Evolutionary conservation across 179 eudicot genomes (phyloP).

Genomic region (Beta corolliflora): DNA sequence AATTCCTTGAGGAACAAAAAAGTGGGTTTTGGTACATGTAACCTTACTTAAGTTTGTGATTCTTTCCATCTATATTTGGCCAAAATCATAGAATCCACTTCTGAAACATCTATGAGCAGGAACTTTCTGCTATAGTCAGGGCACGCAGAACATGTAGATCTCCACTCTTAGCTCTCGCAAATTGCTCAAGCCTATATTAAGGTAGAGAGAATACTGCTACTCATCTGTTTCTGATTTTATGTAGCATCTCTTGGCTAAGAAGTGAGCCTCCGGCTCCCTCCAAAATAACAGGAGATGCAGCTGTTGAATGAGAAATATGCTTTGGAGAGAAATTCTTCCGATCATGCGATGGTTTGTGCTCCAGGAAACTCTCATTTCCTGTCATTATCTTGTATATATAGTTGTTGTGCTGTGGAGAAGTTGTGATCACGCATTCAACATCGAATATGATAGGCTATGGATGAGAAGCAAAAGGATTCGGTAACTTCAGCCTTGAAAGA

Average conservation of each 20-base stretch:
- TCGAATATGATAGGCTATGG: constrained; percentile 63
- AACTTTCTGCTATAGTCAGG: constrained; percentile 53
- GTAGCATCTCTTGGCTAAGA: constrained; percentile 10
- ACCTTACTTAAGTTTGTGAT: constrained; percentile 12
- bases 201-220: constrained; percentile 39
- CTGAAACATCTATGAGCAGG: constrained; percentile 48
- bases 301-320: constrained; percentile 77
- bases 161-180: constrained; percentile 56
- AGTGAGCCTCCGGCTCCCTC: constrained; percentile 22
- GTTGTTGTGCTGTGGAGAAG: neutral
- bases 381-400: constrained; percentile 14
- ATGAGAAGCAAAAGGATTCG: constrained; percentile 79
- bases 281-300: constrained; percentile 71
- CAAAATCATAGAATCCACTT: constrained; percentile 1
- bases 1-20: constrained; percentile 53
- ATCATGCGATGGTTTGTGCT: constrained; percentile 78
- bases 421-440: constrained; percentile 10
- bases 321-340: constrained; percentile 73
- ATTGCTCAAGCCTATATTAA: constrained; percentile 65
- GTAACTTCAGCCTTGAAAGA: constrained; percentile 68
- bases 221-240: constrained; percentile 20
- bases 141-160: constrained; percentile 71
- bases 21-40: constrained; percentile 49
- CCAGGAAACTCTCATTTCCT: constrained; percentile 20
- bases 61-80: neutral